phyloP scores from a whole-genome alignment of 768 basidiomycete species.

The Dacryopinax spathularia region DNA sequence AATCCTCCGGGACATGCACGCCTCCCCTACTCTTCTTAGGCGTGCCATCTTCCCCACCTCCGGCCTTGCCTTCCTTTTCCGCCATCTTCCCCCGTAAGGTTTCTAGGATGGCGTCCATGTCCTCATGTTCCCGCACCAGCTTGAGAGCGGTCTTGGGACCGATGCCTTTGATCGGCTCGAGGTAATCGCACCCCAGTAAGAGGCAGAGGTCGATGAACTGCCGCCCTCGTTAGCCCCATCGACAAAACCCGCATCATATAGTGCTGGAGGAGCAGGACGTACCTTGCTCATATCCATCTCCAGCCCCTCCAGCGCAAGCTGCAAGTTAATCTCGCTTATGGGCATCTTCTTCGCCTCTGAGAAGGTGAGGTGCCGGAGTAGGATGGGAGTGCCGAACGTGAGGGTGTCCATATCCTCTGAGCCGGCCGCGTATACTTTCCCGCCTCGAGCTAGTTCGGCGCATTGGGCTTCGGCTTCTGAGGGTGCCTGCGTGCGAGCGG shows the following conservation, averaged over 20 bases:
- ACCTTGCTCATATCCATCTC: conserved; percentile 88
- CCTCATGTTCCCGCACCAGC: conserved; percentile 68
- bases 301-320: conserved; percentile 71
- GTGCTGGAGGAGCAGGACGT: conserved; percentile 7
- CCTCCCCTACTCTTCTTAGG: conserved; percentile 54
- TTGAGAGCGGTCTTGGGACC: conserved; percentile 94
- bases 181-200: conserved; percentile 92
- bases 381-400: conserved; percentile 81
- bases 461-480: conserved; percentile 99
- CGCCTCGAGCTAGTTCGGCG: conserved; percentile 91
- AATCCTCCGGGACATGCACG: conserved; percentile 74
- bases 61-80: conserved; percentile 24
- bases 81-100: conserved; percentile 64
- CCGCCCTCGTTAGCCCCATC: too few relatives aligned
- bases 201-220: conserved; percentile 96
- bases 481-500: conserved; percentile 52
- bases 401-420: conserved; percentile 99
- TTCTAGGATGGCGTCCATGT: conserved; percentile 55
- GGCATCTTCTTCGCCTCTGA: conserved; percentile 96
- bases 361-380: conserved; percentile 92
- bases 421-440: conserved; percentile 93
- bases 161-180: conserved; percentile 94
- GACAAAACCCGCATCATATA: too few relatives aligned
- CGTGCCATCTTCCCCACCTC: conserved; percentile 34
- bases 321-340: conserved; percentile 79